Evolutionary conservation across 257 asterid genomes (phyloP).

Genomic region (Primulina tabacum): DNA sequence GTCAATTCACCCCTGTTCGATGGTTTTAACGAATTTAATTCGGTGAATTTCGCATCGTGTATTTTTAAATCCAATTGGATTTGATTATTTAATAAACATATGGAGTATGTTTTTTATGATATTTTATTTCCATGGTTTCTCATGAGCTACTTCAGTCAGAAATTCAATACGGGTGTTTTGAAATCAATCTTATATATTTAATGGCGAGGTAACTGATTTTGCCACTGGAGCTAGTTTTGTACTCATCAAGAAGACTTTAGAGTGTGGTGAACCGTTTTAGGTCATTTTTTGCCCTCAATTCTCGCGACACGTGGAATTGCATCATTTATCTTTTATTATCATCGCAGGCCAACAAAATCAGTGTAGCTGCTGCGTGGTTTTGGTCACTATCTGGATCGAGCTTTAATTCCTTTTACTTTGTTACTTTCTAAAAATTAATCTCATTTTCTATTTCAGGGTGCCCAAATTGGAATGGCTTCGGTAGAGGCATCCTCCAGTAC

Average conservation of each 20-base stretch:
- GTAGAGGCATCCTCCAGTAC: conserved; percentile 61
- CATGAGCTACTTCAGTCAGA: neutral
- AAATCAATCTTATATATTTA: neutral
- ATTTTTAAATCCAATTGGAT: neutral
- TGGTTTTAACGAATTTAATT: neutral
- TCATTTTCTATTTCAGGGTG: conserved; percentile 19
- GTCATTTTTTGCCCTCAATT: too few relatives aligned
- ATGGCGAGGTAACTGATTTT: neutral
- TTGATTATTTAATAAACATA: neutral
- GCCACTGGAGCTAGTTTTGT: neutral
- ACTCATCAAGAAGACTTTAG: neutral
- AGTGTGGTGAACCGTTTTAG: neutral
- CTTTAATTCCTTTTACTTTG: neutral
- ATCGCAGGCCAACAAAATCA: neutral
- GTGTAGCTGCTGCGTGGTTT: neutral
- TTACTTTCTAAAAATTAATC: conserved; percentile 1
- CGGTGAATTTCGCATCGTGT: neutral
- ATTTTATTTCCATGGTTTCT: neutral
- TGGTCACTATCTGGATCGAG: neutral
- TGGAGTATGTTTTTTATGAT: neutral
- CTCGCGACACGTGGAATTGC: neutral
- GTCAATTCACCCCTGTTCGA: neutral
- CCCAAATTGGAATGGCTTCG: conserved; percentile 47
- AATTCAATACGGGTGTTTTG: neutral
- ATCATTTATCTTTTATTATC: too few relatives aligned